These are phyloP conservation scores for Willaertia magna DNA, from an alignment of 208 protist genomes.

Conservation along the genomic window DNA sequence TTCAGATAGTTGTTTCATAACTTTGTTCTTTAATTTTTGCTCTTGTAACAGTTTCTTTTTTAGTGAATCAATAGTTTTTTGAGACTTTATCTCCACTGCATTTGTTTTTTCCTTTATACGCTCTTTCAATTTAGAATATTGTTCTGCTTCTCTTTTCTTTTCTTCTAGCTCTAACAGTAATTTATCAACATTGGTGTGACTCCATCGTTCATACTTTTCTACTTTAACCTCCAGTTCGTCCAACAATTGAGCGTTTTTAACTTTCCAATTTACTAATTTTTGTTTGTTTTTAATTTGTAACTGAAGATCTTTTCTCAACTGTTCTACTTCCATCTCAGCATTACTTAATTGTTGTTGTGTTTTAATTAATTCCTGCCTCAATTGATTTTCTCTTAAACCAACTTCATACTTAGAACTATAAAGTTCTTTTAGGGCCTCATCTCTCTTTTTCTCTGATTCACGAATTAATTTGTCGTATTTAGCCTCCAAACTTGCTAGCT, in stretches of 20 bases:
- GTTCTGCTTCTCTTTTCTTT: constrained; percentile 16
- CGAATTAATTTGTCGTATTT: constrained; percentile 16
- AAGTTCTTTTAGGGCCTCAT: constrained; percentile 13
- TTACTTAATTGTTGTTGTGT: constrained; percentile 25
- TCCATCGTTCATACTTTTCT: constrained; percentile 26
- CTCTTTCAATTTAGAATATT: not conserved
- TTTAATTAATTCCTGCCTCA: constrained; percentile 22
- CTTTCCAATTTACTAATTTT: constrained; percentile 35
- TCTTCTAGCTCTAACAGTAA: constrained; percentile 31
- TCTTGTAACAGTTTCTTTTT: constrained; percentile 21
- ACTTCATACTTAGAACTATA: constrained; percentile 20
- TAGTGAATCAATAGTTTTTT: constrained; percentile 16
- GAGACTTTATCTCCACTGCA: not conserved
- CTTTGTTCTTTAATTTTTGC: constrained; percentile 15
- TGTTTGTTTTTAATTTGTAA: constrained; percentile 36
- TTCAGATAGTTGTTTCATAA: constrained; percentile 21
- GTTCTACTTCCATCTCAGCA: constrained; percentile 35
- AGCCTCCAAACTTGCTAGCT: too few relatives aligned
- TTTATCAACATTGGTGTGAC: constrained; percentile 27
- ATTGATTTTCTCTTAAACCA: constrained; percentile 15
- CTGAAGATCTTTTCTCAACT: constrained; percentile 27
- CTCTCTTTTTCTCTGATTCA: constrained; percentile 13
- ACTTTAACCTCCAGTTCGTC: constrained; percentile 30
- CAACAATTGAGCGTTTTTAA: constrained; percentile 25
- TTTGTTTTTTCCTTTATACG: constrained; percentile 3